Evolutionary conservation across 192 early-diverging fungal species (phyloP).

Genomic region (Umbelopsis isabellina): DNA sequence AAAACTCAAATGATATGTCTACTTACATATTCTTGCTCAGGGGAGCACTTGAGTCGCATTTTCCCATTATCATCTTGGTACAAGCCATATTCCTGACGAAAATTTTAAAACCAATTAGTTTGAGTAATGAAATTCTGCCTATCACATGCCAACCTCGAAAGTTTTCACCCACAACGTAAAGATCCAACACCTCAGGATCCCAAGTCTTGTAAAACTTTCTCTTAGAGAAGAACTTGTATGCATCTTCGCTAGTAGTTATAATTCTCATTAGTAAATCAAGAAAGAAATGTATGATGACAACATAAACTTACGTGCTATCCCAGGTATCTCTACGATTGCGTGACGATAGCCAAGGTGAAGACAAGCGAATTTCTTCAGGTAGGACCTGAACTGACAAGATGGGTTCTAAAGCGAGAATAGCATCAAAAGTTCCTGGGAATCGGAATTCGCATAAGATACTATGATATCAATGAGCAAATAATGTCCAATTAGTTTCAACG

Average conservation of each 20-base stretch:
- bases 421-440: constrained; percentile 22
- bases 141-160: no score
- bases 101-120: no score
- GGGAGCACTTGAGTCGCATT: constrained; percentile 46
- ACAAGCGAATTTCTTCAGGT: constrained; percentile 33
- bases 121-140: no score
- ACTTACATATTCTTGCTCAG: constrained; percentile 51
- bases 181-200: constrained; percentile 53
- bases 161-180: constrained; percentile 50
- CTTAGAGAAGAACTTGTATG: constrained; percentile 24
- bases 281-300: not conserved
- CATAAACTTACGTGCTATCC: constrained; percentile 40
- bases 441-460: constrained; percentile 28
- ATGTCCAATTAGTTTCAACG: no score
- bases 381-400: constrained; percentile 21
- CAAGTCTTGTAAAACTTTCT: constrained; percentile 46
- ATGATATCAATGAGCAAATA: not conserved
- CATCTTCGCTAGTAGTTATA: constrained; percentile 28
- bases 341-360: constrained; percentile 41
- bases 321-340: constrained; percentile 52
- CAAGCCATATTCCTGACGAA: constrained; percentile 47
- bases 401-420: constrained; percentile 16
- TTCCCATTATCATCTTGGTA: constrained; percentile 43
- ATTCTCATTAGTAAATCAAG: not conserved
- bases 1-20: not conserved